Evolutionary conservation across 2,329 filamentous ascomycete species (phyloP), one percentile per base, ranked within the genome.

Genomic region (Trichophyton benhamiae): DNA sequence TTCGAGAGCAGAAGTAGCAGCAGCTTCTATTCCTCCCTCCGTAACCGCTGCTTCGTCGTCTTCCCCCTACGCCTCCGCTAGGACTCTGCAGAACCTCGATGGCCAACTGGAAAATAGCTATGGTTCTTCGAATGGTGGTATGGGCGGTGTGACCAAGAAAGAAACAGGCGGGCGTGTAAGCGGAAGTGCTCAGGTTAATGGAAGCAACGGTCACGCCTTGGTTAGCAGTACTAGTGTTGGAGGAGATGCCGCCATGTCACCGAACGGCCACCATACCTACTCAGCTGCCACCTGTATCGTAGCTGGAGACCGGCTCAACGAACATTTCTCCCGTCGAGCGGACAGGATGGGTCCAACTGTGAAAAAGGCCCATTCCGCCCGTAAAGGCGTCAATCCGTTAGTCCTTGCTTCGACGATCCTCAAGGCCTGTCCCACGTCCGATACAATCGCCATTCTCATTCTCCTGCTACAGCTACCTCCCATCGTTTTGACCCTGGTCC

Each of bases 381-480:
- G 49, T n/a, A 68, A 71, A 33, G 85, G 85, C 67, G 84, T 85
- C 60, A 87, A 87, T 63, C 84, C 88, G 57, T 77, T 95, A 67
- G 86, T 88, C 68, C 80, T 95, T 66, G 87, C 88, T 65, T 83
- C 89, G 67, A 96, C 91, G 61, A 92, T 97, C 68, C 83, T 97
- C 72, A 86, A 85, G 69, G 90, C 91, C 59, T 92, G 91, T 69
- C 92, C 92, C 60, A 85, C 96, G 71, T 88, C 90, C 77, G 92
- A 97, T 77, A 96, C 92, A 64, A 89, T 96, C 76, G 91, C 92
- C 72, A 96, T 97, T 70, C 85, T 97, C 73, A 96, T 96, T 76
- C 88, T 96, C 69, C 83, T 97, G 67, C 88, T 96, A 75, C 91
- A 95, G 72, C 84, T 96, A 8, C 91, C 92, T 33, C 89, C 91